Evolutionary conservation across 2,329 filamentous ascomycete genomes (phyloP).

Genomic region (Catunica adiposa): DNA sequence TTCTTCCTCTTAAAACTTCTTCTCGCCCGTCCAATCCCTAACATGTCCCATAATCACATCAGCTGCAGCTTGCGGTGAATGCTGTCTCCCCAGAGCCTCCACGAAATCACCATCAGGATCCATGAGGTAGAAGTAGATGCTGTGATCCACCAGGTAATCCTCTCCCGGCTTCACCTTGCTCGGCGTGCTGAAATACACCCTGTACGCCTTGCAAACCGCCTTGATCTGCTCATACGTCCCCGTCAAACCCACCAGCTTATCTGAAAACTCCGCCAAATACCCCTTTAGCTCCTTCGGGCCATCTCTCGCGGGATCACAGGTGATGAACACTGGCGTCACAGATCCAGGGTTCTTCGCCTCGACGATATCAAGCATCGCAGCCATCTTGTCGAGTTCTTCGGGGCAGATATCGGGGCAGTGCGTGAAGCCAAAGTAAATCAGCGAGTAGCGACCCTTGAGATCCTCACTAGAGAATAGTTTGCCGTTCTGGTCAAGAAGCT

Average conservation of each 20-base stretch:
- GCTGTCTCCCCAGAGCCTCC: slow-evolving; percentile 86
- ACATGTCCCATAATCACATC: slow-evolving; percentile 76
- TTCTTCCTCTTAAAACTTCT: slow-evolving; percentile 15
- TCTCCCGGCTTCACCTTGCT: slow-evolving; percentile 76
- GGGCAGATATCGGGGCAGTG: slow-evolving; percentile 98
- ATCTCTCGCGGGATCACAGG: slow-evolving; percentile 86
- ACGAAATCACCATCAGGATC: slow-evolving; percentile 97
- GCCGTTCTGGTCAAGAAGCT: slow-evolving; percentile 67
- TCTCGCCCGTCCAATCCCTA: slow-evolving; percentile 36
- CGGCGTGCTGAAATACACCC: slow-evolving; percentile 94
- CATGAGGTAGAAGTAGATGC: slow-evolving; percentile 99
- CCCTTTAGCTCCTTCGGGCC: slow-evolving; percentile 67
- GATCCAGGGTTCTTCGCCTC: slow-evolving; percentile 33
- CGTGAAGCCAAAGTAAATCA: slow-evolving; percentile 95
- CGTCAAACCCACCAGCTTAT: slow-evolving; percentile 70
- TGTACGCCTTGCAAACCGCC: slow-evolving; percentile 83
- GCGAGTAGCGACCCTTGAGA: slow-evolving; percentile 69
- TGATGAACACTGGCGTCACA: slow-evolving; percentile 75
- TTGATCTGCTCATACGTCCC: slow-evolving; percentile 91
- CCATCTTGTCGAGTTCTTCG: slow-evolving; percentile 98
- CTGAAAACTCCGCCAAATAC: slow-evolving; percentile 85
- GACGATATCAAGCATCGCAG: slow-evolving; percentile 71
- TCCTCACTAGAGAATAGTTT: slow-evolving; percentile 60
- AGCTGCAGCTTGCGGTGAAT: slow-evolving; percentile 74
- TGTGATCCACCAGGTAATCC: slow-evolving; percentile 96